Percentiles rank a stretch among this genome's conserved stretches.
These are phyloP conservation scores for Tricholoma terreum DNA, from an alignment of 768 basidiomycete species.

Conservation along the genomic window DNA sequence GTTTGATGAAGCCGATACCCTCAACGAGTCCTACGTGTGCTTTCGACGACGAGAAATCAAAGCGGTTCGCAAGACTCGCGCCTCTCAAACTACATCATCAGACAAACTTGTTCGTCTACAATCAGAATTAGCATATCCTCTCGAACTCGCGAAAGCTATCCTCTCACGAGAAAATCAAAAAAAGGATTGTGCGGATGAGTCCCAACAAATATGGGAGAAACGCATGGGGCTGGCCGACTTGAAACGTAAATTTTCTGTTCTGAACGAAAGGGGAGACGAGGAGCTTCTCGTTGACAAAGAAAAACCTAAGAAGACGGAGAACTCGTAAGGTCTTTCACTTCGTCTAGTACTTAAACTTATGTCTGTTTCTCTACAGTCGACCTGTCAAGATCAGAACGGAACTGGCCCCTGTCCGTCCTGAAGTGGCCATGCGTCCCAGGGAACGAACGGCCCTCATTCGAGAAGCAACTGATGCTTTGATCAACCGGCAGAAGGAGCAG, in stretches of 20 bases:
- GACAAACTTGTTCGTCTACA: conserved; percentile 86
- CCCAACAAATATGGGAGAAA: conserved; percentile 73
- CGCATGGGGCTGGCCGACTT: conserved; percentile 73
- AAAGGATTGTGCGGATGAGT: conserved; percentile 56
- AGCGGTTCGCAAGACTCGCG: conserved; percentile 89
- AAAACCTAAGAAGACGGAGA: conserved; percentile 58
- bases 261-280: conserved; percentile 67
- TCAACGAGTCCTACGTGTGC: conserved; percentile 93
- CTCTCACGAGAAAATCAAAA: conserved; percentile 75
- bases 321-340: conserved; percentile 21
- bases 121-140: conserved; percentile 65
- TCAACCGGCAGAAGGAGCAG: conserved; percentile 62
- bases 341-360: conserved; percentile 10
- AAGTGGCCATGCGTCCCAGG: conserved; percentile 56
- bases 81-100: conserved; percentile 83
- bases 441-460: conserved; percentile 62
- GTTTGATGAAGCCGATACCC: conserved; percentile 82
- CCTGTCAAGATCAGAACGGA: conserved; percentile 54
- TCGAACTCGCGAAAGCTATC: conserved; percentile 69
- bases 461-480: conserved; percentile 58
- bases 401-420: conserved; percentile 43
- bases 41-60: conserved; percentile 96
- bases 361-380: conserved; percentile 33
- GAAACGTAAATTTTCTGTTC: conserved; percentile 66
- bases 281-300: conserved; percentile 74